phyloP scores from a whole-genome alignment of 23 red algal genomes.

The Gracilaria gracilis region DNA sequence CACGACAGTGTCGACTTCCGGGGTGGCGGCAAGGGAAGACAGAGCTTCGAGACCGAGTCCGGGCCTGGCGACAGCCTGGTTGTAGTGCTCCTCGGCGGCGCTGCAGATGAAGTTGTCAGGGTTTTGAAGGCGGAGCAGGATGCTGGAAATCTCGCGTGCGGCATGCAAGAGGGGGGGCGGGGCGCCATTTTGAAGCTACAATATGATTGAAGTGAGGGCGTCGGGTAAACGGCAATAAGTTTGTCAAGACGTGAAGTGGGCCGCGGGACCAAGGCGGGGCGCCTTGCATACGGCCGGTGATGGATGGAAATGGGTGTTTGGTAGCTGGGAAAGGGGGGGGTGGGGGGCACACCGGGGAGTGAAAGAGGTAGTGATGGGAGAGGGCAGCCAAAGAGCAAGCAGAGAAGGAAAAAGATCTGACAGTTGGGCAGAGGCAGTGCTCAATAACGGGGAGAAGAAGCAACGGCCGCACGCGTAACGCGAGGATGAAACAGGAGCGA shows the following conservation, averaged over 20 bases:
- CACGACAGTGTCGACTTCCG: constrained; percentile 67
- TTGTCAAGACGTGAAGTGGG: neutral
- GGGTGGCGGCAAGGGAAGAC: constrained; percentile 55
- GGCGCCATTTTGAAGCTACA: constrained; percentile 60
- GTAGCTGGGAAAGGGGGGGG: neutral
- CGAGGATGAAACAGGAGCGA: neutral
- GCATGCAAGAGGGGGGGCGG: constrained; percentile 38
- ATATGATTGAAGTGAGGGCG: neutral
- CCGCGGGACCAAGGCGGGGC: constrained; percentile 1
- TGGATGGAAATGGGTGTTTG: neutral
- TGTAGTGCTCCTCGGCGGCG: constrained; percentile 80
- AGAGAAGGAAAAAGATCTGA: neutral
- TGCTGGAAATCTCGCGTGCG: constrained; percentile 70
- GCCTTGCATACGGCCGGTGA: neutral
- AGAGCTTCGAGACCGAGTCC: constrained; percentile 82
- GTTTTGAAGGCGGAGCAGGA: constrained; percentile 83
- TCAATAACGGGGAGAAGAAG: neutral
- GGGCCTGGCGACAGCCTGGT: constrained; percentile 64
- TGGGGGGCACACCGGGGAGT: neutral
- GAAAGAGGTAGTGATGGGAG: neutral
- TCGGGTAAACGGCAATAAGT: neutral
- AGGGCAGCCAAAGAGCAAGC: neutral
- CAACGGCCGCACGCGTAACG: neutral
- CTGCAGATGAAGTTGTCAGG: constrained; percentile 77
- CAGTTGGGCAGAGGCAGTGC: neutral